Evolutionary conservation across 2,329 filamentous ascomycete genomes (phyloP).

Genomic region (Teratosphaeriaceae sp.): DNA sequence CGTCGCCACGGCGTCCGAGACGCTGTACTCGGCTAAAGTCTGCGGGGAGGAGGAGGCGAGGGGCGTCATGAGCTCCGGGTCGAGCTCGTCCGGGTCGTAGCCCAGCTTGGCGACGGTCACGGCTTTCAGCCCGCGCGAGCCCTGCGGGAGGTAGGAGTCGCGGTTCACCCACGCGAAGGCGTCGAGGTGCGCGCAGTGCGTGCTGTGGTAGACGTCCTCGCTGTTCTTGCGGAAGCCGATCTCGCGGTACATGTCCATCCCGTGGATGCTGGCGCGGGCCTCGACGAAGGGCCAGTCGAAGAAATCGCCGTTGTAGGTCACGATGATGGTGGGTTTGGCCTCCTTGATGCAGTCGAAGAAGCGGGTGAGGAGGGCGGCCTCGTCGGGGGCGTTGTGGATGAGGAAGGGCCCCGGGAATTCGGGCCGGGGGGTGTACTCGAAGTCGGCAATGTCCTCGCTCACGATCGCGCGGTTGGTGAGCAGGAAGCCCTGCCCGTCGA

Average conservation of each 20-base stretch:
- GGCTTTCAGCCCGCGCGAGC: conserved; percentile 92
- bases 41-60: conserved; percentile 83
- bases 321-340: conserved; percentile 89
- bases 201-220: conserved; percentile 94
- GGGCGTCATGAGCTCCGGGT: conserved; percentile 94
- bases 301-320: conserved; percentile 99
- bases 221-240: conserved; percentile 94
- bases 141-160: conserved; percentile 95
- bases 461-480: conserved; percentile 98
- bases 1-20: conserved; percentile 96
- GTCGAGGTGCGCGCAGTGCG: conserved; percentile 97
- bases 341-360: conserved; percentile 97
- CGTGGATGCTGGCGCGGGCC: conserved; percentile 82
- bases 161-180: conserved; percentile 99
- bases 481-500: conserved; percentile 93
- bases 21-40: conserved; percentile 93
- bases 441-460: conserved; percentile 93
- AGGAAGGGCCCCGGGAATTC: conserved; percentile 95
- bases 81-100: conserved; percentile 95
- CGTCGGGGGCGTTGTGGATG: conserved; percentile 96
- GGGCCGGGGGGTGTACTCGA: conserved; percentile 95
- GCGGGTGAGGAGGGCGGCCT: conserved; percentile 77
- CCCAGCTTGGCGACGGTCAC: conserved; percentile 97
- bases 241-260: conserved; percentile 98
- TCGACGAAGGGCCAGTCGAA: conserved; percentile 99